A percentile compares a stretch with the other conserved stretches of the same genome.
Conservation (phyloP, 169 alveolate genomes). For the Cryptosporidium sp. region DNA sequence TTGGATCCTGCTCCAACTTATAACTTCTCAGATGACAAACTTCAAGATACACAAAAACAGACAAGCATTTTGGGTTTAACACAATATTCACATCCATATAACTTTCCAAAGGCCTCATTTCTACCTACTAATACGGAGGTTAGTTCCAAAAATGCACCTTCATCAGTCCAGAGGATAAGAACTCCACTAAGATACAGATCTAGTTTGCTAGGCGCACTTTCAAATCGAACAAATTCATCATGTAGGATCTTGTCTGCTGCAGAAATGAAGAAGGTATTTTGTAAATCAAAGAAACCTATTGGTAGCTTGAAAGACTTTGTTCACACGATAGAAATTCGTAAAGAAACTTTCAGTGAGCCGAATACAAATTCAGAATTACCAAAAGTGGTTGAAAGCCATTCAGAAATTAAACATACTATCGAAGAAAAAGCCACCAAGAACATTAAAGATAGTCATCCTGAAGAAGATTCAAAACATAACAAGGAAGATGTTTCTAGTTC, state of each 20-base stretch:
- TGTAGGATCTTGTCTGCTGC: conserved; percentile 70
- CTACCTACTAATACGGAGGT: conserved; percentile 8
- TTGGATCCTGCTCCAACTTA: not conserved
- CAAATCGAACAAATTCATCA: conserved; percentile 39
- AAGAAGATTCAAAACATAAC: not conserved
- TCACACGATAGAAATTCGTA: conserved; percentile 28
- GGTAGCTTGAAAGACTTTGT: conserved; percentile 49
- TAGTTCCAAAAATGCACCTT: not conserved
- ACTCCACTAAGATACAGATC: conserved; percentile 70
- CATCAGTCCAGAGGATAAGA: conserved; percentile 36
- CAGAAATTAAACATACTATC: not conserved
- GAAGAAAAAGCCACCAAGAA: not conserved
- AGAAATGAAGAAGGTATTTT: conserved; percentile 62
- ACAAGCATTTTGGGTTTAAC: not conserved
- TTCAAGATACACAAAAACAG: conserved; percentile 30
- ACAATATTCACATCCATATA: conserved; percentile 68
- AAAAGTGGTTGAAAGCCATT: not conserved
- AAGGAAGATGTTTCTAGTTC: not conserved
- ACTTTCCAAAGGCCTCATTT: conserved; percentile 3
- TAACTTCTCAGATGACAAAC: not conserved
- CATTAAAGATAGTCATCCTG: not conserved
- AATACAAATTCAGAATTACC: conserved; percentile 6
- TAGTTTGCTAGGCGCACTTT: conserved; percentile 41
- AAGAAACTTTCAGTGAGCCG: not conserved
- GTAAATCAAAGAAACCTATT: conserved; percentile 54